These are phyloP conservation scores for Zygnema circumcarinatum DNA, from an alignment of 139 green algal species.

Conservation along the genomic window DNA sequence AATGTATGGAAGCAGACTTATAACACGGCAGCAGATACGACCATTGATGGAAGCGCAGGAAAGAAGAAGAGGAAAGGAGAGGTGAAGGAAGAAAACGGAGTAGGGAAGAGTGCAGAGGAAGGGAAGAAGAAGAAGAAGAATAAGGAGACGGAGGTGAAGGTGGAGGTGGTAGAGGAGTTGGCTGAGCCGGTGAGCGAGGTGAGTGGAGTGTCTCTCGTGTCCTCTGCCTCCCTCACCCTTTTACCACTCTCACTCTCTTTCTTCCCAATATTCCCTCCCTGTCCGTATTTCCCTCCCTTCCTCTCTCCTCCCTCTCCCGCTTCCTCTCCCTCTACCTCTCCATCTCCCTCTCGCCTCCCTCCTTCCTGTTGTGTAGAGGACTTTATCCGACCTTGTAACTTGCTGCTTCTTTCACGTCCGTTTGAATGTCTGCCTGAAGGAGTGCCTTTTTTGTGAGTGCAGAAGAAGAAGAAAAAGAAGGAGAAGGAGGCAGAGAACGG, in stretches of 20 bases:
- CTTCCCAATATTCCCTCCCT: not conserved
- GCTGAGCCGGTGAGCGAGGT: constrained; percentile 27
- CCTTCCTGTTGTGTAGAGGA: constrained; percentile 51
- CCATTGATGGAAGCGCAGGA: constrained; percentile 53
- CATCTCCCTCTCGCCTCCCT: too few species aligned
- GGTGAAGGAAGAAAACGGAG: constrained; percentile 65
- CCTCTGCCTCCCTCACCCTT: not conserved
- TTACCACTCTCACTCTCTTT: not conserved
- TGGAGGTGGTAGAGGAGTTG: constrained; percentile 12
- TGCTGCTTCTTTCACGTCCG: not conserved
- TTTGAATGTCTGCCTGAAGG: not conserved
- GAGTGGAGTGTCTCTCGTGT: constrained; percentile 41
- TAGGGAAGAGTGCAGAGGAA: constrained; percentile 37
- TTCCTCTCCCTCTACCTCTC: not conserved
- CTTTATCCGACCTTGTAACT: constrained; percentile 31
- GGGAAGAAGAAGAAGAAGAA: constrained; percentile 80
- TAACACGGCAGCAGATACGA: constrained; percentile 45
- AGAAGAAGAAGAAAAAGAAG: constrained; percentile 63
- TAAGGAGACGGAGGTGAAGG: constrained; percentile 49
- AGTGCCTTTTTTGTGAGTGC: not conserved
- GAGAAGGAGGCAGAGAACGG: constrained; percentile 63
- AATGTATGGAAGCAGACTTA: constrained; percentile 46
- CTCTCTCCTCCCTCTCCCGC: not conserved
- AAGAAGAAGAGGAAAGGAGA: constrained; percentile 71
- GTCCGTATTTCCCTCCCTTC: not conserved